Evolutionary conservation across 306 rosid genomes (phyloP).

Genomic region (Corylus avellana): DNA sequence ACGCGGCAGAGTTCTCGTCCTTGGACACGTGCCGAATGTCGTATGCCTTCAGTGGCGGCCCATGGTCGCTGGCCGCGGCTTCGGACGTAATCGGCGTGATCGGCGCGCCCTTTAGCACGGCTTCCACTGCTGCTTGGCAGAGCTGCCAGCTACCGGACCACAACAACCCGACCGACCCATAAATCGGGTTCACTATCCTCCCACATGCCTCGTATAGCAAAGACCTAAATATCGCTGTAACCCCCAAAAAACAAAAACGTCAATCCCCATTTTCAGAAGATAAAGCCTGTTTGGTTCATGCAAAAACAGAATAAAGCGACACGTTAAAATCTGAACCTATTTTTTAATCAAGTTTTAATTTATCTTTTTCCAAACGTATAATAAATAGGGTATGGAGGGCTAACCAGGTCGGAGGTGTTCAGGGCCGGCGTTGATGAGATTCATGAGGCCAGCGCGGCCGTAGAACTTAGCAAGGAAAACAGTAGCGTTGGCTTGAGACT

Average conservation of each 20-base stretch:
- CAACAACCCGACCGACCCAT: constrained; percentile 89
- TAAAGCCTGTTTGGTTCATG: constrained; percentile 1
- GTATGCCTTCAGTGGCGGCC: constrained; percentile 85
- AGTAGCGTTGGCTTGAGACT: constrained; percentile 96
- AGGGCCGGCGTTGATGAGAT: constrained; percentile 93
- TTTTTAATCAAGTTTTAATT: not conserved
- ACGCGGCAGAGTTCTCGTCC: constrained; percentile 79
- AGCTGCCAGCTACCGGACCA: constrained; percentile 99
- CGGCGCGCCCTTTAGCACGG: constrained; percentile 80
- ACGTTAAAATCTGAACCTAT: not conserved
- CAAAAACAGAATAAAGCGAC: not conserved
- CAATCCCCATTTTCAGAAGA: not conserved
- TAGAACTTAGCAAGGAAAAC: constrained; percentile 93
- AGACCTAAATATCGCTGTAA: constrained; percentile 82
- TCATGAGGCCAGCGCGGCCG: constrained; percentile 98
- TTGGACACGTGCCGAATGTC: constrained; percentile 92
- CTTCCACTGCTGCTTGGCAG: constrained; percentile 90
- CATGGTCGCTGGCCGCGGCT: constrained; percentile 66
- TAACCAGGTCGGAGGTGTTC: constrained; percentile 93
- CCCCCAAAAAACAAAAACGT: not conserved
- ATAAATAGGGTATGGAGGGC: not conserved
- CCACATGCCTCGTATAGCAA: constrained; percentile 93
- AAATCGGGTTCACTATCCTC: constrained; percentile 90
- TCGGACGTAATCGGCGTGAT: constrained; percentile 84
- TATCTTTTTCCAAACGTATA: not conserved